Evolutionary conservation across 805 yeast genomes (phyloP), one percentile per base, ranked within the genome.

Genomic region (Sugiyamaella mastotermitis): DNA sequence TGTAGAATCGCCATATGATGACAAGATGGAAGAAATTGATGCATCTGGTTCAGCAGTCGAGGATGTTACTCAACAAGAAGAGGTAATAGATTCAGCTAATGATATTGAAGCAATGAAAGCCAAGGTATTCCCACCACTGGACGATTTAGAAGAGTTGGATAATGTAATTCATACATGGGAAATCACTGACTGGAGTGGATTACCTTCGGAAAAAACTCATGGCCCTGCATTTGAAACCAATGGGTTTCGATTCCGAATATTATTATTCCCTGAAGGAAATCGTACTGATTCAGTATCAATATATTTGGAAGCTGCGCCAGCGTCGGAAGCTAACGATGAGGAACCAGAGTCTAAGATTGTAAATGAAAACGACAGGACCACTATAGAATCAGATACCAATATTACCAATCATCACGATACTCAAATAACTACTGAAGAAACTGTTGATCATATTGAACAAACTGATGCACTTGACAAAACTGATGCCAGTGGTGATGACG

Each of bases 241-340:
- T 16, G 57, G 55, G 33, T 52, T 42, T 38, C 40, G 47, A 50
- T 46, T 65, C 65, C 76, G 78, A 48, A 55, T 87, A 2, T 64
- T 90, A 28, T 56, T 90, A 24, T 84, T 87, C 56, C 95, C 95
- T 0, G 72, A 71, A 34, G 92, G 94, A 1, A 82, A 80, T 50
- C 68, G 72, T 33, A 66, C 73, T 36, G 68, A 68, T 43, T 65
- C 69, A 40, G 58, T 85, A 5, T 85, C 96, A 0, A 59, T 86
- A 18, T 92, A 86, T 57, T 63, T 92, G 45, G 95, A 86, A 50
- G 92, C 95, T 0, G 72, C 75, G 43, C 62, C 52, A 24, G 14
- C 35, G 22, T 26, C 21, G 11, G 40, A 21, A 19, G 17, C 34
- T 5, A 35, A 29, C 13, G 40, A 27, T 10, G 31, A 18, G 18